Conservation (phyloP, 768 basidiomycete genomes). For the Amanita jacksonii region DNA sequence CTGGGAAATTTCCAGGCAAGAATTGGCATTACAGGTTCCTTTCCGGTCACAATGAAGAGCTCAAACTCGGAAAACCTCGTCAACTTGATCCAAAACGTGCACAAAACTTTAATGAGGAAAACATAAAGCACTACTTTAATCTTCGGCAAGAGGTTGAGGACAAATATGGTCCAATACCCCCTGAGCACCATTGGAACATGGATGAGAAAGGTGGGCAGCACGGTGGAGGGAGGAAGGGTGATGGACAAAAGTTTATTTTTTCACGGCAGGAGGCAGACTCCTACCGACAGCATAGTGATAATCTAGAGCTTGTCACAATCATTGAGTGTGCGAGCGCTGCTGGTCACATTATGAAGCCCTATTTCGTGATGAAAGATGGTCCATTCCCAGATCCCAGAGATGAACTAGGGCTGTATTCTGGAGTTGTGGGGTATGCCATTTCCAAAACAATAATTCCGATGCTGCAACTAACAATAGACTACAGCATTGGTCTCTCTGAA, state of each 20-base stretch:
- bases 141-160: no score
- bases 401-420: neutral
- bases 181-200: constrained; percentile 20
- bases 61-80: no score
- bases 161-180: constrained; percentile 10
- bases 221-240: constrained; percentile 13
- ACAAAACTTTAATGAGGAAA: no score
- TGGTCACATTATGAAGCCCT: constrained; percentile 21
- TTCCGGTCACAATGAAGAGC: no score
- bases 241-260: constrained; percentile 1
- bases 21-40: no score
- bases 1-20: no score
- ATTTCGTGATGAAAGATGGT: constrained; percentile 8
- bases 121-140: no score
- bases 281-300: constrained; percentile 12
- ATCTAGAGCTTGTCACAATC: constrained; percentile 32
- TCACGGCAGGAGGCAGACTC: neutral
- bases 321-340: constrained; percentile 30
- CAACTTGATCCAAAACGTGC: no score
- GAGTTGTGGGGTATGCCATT: no score
- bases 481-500: no score
- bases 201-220: constrained; percentile 24
- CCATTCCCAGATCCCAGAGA: constrained; percentile 8
- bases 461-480: no score
- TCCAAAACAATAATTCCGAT: no score